phyloP scores from a whole-genome alignment of 2,329 filamentous ascomycete species.

The Aspergillus caelatus region DNA sequence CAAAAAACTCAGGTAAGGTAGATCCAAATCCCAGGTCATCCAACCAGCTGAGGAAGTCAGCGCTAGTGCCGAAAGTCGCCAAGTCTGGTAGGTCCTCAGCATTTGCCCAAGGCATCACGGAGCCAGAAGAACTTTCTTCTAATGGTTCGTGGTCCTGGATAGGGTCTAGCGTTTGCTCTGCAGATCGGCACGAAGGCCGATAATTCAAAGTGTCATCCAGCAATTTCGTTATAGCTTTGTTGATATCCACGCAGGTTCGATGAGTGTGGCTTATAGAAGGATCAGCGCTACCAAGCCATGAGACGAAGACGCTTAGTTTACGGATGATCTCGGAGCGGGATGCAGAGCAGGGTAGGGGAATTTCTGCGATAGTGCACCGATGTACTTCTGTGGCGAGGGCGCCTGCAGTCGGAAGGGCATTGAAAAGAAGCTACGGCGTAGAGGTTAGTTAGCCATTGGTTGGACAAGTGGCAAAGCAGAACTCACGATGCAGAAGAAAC shows the following conservation, averaged over 20 bases:
- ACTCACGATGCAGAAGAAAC: conserved; percentile 24
- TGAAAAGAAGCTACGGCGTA: conserved; percentile 20
- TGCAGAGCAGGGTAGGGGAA: conserved; percentile 19
- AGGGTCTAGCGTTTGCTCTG: not conserved
- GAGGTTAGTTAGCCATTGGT: not conserved
- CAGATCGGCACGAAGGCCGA: not conserved
- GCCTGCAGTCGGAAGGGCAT: conserved; percentile 23
- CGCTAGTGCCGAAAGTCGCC: not conserved
- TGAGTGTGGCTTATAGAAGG: conserved; percentile 12
- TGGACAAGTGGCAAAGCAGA: not conserved
- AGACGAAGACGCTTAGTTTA: conserved; percentile 24
- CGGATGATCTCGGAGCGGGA: conserved; percentile 29
- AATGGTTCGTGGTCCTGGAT: conserved; percentile 13
- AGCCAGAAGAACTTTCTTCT: not conserved
- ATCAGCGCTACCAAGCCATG: conserved; percentile 22
- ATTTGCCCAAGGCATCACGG: not conserved
- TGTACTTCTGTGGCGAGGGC: conserved; percentile 26
- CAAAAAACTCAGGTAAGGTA: not conserved
- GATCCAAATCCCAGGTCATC: conserved; percentile 11
- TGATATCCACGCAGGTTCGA: conserved; percentile 20
- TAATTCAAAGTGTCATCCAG: conserved; percentile 27
- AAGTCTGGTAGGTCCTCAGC: not conserved
- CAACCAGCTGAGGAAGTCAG: conserved; percentile 12
- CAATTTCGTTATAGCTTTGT: conserved; percentile 22
- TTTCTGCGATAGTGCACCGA: conserved; percentile 22